Evolutionary conservation across 371 early-diverging fungal species (phyloP), one percentile per base, ranked within the genome.

Genomic region (Chytridium lagenaria): DNA sequence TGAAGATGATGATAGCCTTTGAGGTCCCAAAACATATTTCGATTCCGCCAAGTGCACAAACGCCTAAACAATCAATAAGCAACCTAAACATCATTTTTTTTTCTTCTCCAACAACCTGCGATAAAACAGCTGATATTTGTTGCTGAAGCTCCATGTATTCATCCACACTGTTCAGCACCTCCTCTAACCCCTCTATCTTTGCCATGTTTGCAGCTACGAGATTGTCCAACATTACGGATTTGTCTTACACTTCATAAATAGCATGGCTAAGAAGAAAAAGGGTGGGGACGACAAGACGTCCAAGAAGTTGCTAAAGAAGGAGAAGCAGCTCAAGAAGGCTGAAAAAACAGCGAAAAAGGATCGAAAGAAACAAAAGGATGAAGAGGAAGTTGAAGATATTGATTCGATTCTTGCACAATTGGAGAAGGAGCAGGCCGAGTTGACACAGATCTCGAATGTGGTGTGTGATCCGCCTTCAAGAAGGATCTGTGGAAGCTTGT

Each of bases 311-410:
- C 19, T 50, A 30, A 69, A 76, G 71, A 61, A 82, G 52, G 78
- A 82, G 67, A 83, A 87, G 77, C 78, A 78, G 68, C 44, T 73
- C 49, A 80, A 80, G 68, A 85, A 87, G 77, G 82, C 82, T 40
- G 81, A 80, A 34, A 83, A 74, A 59, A 57, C 69, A 19, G 59
- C 34, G 12, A 55, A 82, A 71, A 67, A 69, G 33, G 76, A 76
- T 61, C 72, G 71, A 71, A 83, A 77, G 74, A 78, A 76, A 59
- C 73, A 72, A 63, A 74, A 57, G 66, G 71, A 52, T 51, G 57
- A 44, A 49, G 70, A 87, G 31, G 83, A 81, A 55, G 88, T 86
- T 31, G 89, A 88, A 63, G 90, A 90, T 72, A 88, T 90, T 69
- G 90, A 90, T 51, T 73, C 83, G 5, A 85, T 90, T 40, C 80